Evolutionary conservation across 768 basidiomycete species (phyloP), one percentile per base, ranked within the genome.

Genomic region (Leucosporidium creatinivorum): DNA sequence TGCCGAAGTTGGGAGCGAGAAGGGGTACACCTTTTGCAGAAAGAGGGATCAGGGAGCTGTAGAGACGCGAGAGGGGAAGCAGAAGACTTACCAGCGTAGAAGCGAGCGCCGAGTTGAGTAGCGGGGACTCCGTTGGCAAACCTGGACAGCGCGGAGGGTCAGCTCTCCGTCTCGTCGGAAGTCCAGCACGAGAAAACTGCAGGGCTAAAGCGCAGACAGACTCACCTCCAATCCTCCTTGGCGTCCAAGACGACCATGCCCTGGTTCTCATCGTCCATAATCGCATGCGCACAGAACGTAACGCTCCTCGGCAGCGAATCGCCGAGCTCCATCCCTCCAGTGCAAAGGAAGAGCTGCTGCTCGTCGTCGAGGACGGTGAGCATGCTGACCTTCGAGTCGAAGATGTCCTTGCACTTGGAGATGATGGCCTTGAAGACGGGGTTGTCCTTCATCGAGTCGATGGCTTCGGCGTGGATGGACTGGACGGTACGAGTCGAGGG

Each of bases 221-320:
- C 39, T 44, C 39, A 44, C 21, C 56, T 75, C 21, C 75, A 76
- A 33, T 76, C 75, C 9, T 65, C 33, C 12, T 63, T 26, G 0
- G 70, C 58, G 63, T 76, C 59, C 28, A 68, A 63, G 1, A 74
- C 71, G 25, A 74, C 69, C 28, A 74, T 28, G 13, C 67, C 69
- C 26, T 66, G 59, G 28, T 61, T 61, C 23, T 63, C 69, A 26
- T 69, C 61, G 26, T 68, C 63, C 7, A 76, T 61, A 18, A 76
- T 72, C 0, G 75, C 68, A 44, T 76, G 75, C 21, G 68, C 60
- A 31, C 75, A 76, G 50, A 76, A 75, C 23, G 64, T 57, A 18
- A 72, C 68, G 31, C 60, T 63, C 25, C 72, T 51, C 1, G 73
- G 73, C 21, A 74, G 49, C 48, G 55, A 56, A 49, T 68, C 65